These are phyloP conservation scores for Solanum tarijense DNA, from an alignment of 257 asterid species.

Conservation along the genomic window DNA sequence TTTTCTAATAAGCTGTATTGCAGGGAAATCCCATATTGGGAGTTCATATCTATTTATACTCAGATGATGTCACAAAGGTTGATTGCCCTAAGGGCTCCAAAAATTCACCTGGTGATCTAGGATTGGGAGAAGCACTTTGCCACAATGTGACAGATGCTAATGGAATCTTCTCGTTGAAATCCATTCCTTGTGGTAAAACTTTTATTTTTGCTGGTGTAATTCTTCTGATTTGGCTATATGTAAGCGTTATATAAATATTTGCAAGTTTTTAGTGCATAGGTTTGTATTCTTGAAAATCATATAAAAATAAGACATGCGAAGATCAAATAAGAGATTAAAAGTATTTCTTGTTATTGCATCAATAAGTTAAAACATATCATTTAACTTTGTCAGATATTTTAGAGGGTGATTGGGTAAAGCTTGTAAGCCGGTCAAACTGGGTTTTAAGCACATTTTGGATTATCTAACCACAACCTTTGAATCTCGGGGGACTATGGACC, in stretches of 20 bases:
- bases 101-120: constrained; percentile 45
- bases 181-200: constrained; percentile 80
- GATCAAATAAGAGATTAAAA: not conserved
- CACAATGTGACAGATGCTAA: constrained; percentile 82
- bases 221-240: not conserved
- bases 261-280: not conserved
- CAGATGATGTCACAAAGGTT: constrained; percentile 72
- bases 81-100: constrained; percentile 70
- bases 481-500: not conserved
- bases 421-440: not conserved
- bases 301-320: not conserved
- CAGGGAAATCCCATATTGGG: constrained; percentile 97
- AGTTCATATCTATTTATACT: constrained; percentile 79
- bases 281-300: not conserved
- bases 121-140: constrained; percentile 75
- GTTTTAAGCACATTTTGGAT: not conserved
- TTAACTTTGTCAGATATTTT: not conserved
- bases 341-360: not conserved
- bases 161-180: constrained; percentile 72
- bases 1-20: constrained; percentile 5
- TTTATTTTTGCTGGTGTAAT: not conserved
- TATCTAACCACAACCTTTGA: not conserved
- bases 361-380: not conserved
- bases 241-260: not conserved
- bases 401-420: not conserved